phyloP scores from a whole-genome alignment of 805 yeast species.

The Wilhelminamyces savonicus region DNA sequence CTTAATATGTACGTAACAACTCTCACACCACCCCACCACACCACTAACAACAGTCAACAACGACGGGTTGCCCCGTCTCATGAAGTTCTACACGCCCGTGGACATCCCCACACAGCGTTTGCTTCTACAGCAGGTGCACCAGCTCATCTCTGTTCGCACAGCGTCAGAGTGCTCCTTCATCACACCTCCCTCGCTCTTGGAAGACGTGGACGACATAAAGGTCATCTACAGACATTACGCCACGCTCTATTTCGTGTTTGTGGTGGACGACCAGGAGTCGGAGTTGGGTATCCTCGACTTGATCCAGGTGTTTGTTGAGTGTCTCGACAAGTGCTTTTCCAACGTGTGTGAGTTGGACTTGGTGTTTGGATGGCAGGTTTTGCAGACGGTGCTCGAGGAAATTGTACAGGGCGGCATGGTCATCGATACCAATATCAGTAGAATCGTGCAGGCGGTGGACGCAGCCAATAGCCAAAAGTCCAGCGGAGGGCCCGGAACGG shows the following conservation, averaged over 20 bases:
- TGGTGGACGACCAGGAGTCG: constrained; percentile 93
- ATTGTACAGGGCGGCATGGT: constrained; percentile 98
- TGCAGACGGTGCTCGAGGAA: constrained; percentile 86
- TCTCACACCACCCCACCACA: not conserved
- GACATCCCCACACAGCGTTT: constrained; percentile 78
- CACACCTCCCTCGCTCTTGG: constrained; percentile 78
- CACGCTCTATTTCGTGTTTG: constrained; percentile 89
- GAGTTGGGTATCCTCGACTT: constrained; percentile 90
- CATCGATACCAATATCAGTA: constrained; percentile 78
- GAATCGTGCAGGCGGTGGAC: constrained; percentile 80
- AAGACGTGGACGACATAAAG: constrained; percentile 66
- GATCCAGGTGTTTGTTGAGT: constrained; percentile 95
- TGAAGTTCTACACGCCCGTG: constrained; percentile 88
- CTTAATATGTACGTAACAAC: constrained; percentile 56
- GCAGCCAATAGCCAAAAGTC: constrained; percentile 52
- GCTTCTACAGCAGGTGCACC: constrained; percentile 75
- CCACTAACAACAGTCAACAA: constrained; percentile 60
- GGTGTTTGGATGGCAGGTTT: constrained; percentile 98
- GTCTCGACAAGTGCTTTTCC: constrained; percentile 85
- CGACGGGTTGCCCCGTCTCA: constrained; percentile 81
- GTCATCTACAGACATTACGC: constrained; percentile 94
- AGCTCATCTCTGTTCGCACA: constrained; percentile 63
- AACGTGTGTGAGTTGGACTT: constrained; percentile 94
- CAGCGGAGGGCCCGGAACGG: constrained; percentile 9
- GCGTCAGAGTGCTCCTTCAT: constrained; percentile 81